Base-by-base conservation (phyloP, 257 asterid species). In the Solanum gracilifrons region DNA sequence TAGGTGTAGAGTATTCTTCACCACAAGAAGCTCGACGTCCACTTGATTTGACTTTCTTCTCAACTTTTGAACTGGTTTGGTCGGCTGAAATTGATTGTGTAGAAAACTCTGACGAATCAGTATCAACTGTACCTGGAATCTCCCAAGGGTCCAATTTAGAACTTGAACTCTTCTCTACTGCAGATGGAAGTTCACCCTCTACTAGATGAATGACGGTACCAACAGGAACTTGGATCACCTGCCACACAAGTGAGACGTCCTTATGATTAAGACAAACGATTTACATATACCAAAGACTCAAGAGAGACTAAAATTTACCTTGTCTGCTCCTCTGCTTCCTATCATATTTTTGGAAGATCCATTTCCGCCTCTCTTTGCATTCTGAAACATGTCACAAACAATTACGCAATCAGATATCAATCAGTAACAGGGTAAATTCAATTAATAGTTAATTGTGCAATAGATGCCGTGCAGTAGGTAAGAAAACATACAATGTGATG, bases 191-290 rank as follows among this genome's bases (percentile, higher is more conserved):
- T 91, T 94, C 98, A 20, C 98, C 99, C 84, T 93, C 93, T 31
- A 95, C 58, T 76, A 96, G 95, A 90, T 96, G 99, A 91, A 95
- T 90, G 73, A 93, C 98, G 27, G 99, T 96, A 86, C 99, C 99
- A 74, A 94, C 93, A 51, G 99, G 99, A 64, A 97, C 98, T 75
- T 77, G 89, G 92, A 94, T 94, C 90, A 95, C 97, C 99, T 97
- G 87, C 64, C 66, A 89, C 85, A 84, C 27, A 83, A 83, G 88
- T 31, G 82, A 41, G 36, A 37, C 15, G 31, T 87, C 37, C 29
- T 23, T 84, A 39, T 82, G 71, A 75, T 68, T 77, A 48, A 83
- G 46, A 82, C 71, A 25, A 87, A 86, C 64, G 31, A 85, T 37
- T 91, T 46, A 72, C 18, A 20, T 69, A 88, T 73, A 88, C 58